phyloP scores from a whole-genome alignment of 2,329 filamentous ascomycete species.

The Fusarium odoratissimum region DNA sequence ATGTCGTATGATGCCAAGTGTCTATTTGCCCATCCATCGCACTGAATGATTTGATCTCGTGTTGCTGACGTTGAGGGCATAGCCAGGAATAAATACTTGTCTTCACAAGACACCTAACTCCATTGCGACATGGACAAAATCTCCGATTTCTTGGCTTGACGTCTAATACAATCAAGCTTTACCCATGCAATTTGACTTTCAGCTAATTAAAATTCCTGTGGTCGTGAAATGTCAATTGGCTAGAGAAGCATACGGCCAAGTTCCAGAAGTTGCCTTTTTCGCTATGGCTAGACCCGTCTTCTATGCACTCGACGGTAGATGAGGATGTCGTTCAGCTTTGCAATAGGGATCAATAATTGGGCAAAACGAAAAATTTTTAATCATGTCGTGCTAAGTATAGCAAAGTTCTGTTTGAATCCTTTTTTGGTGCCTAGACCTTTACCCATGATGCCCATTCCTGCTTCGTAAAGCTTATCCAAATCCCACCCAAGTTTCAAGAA shows the following conservation, averaged over 20 bases:
- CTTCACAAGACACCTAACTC: not conserved
- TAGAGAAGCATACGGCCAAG: not conserved
- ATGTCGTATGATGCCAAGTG: not conserved
- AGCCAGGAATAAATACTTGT: not conserved
- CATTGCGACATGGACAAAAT: not conserved
- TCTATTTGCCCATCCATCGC: not conserved
- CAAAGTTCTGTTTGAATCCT: slow-evolving; percentile 3
- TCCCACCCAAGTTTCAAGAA: slow-evolving; percentile 8
- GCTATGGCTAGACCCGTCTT: not conserved
- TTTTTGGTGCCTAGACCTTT: not conserved
- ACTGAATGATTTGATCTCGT: not conserved
- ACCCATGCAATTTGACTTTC: not conserved
- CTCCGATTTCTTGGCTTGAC: not conserved
- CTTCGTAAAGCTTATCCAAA: slow-evolving; percentile 9
- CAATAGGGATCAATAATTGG: not conserved
- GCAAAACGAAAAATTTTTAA: not conserved
- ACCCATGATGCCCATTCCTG: not conserved
- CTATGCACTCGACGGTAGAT: not conserved
- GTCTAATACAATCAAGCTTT: not conserved
- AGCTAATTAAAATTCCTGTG: not conserved
- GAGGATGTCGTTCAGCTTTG: not conserved
- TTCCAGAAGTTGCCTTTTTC: not conserved
- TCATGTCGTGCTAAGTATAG: not conserved
- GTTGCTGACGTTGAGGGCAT: not conserved
- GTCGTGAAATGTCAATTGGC: not conserved